A percentile compares a stretch with the other conserved stretches of the same genome.
Conservation (phyloP, 768 basidiomycete species). For the Multifurca ochricompacta region DNA sequence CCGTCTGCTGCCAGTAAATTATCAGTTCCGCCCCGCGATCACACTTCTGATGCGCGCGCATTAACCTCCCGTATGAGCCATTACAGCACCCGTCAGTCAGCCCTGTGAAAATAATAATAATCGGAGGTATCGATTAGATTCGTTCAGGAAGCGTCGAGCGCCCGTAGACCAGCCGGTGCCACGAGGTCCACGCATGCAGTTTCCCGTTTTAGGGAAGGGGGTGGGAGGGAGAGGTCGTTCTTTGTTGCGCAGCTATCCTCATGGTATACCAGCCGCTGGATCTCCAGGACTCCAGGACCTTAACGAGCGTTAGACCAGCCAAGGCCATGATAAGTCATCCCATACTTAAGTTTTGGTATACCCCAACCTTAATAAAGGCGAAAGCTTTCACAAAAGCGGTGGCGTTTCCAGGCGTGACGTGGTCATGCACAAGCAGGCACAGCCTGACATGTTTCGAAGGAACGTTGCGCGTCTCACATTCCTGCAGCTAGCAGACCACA, state of each 20-base stretch:
- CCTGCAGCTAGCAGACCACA: neutral
- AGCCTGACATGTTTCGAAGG: neutral
- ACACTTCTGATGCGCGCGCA: slow-evolving; percentile 13
- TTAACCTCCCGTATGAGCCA: neutral
- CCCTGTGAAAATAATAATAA: neutral
- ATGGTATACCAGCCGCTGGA: neutral
- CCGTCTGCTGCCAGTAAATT: neutral
- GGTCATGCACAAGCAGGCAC: too few relatives aligned
- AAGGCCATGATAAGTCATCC: neutral
- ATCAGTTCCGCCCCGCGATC: slow-evolving; percentile 6
- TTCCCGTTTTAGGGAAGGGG: neutral
- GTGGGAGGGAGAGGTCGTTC: too few relatives aligned
- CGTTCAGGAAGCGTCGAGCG: neutral
- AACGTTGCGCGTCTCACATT: neutral
- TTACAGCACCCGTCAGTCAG: slow-evolving; percentile 7
- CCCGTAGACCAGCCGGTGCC: neutral
- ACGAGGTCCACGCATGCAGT: slow-evolving; percentile 14
- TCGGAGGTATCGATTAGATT: slow-evolving; percentile 8
- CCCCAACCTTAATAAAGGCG: neutral
- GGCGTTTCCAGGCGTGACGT: slow-evolving; percentile 9
- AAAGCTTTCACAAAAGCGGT: slow-evolving; percentile 8
- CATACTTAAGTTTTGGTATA: neutral
- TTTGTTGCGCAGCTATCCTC: neutral
- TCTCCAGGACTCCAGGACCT: too few relatives aligned
- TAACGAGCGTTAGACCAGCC: neutral